A percentile compares a stretch with the other conserved stretches of the same genome.
phyloP scores from a whole-genome alignment of 1,284 basidiomycete genomes.

The Cryptococcus maquisensis region DNA sequence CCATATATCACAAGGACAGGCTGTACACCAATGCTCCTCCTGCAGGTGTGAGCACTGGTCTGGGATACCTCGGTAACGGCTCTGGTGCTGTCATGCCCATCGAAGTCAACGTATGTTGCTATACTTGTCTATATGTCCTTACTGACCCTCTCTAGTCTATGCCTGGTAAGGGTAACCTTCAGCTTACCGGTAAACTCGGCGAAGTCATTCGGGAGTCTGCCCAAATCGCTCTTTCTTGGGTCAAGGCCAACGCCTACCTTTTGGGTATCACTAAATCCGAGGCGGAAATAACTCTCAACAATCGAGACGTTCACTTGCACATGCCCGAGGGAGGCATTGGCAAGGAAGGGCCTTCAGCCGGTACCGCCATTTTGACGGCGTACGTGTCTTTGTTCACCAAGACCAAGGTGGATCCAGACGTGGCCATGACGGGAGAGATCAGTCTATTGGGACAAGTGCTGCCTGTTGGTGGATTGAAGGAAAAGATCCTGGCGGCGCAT shows the following conservation, averaged over 20 bases:
- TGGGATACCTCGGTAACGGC: constrained; percentile 94
- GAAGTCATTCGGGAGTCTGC: constrained; percentile 96
- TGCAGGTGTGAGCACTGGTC: constrained; percentile 86
- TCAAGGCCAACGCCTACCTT: constrained; percentile 82
- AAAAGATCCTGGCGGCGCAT: constrained; percentile 91
- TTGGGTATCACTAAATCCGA: constrained; percentile 74
- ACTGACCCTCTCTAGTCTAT: constrained; percentile 59
- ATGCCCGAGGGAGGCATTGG: constrained; percentile 97
- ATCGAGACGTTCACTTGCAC: constrained; percentile 84
- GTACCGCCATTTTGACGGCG: constrained; percentile 85
- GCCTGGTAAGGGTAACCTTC: constrained; percentile 84
- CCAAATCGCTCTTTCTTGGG: constrained; percentile 89
- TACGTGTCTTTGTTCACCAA: constrained; percentile 87
- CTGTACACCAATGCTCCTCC: constrained; percentile 80
- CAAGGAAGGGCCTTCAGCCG: constrained; percentile 95
- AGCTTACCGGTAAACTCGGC: constrained; percentile 93
- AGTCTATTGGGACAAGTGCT: constrained; percentile 87
- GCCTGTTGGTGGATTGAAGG: constrained; percentile 88
- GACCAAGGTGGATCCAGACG: constrained; percentile 74
- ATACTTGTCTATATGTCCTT: not conserved
- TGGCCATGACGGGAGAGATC: constrained; percentile 91
- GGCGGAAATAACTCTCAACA: constrained; percentile 72
- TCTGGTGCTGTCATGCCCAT: constrained; percentile 96
- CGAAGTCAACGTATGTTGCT: constrained; percentile 71
- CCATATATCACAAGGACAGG: constrained; percentile 90